Percentiles rank a stretch among this genome's conserved stretches.
Conservation (phyloP, 2,329 filamentous ascomycete species). For the Ascochyta koolunga region DNA sequence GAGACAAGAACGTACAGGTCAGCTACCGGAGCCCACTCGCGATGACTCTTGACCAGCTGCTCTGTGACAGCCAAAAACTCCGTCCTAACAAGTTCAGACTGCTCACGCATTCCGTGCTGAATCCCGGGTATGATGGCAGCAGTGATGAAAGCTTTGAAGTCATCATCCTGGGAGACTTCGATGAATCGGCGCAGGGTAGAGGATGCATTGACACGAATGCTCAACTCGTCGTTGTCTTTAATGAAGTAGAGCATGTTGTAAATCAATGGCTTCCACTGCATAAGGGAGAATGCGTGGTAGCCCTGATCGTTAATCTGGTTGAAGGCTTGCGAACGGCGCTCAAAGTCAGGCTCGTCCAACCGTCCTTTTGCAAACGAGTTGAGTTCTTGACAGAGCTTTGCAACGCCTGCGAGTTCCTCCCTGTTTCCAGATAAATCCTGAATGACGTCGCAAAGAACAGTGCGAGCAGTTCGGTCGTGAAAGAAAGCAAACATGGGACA, state of each 20-base stretch:
- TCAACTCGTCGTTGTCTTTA: conserved; percentile 84
- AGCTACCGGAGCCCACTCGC: conserved; percentile 71
- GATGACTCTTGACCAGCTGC: conserved; percentile 73
- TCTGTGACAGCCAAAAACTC: conserved; percentile 84
- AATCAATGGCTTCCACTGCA: conserved; percentile 85
- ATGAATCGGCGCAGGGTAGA: conserved; percentile 81
- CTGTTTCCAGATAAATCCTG: conserved; percentile 71
- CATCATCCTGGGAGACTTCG: conserved; percentile 57
- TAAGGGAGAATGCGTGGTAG: conserved; percentile 65
- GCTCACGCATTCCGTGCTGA: conserved; percentile 75
- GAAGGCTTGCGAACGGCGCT: conserved; percentile 79
- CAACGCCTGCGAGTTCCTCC: conserved; percentile 64
- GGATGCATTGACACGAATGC: conserved; percentile 82
- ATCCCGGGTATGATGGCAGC: conserved; percentile 75
- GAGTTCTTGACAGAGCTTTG: conserved; percentile 74
- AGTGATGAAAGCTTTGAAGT: conserved; percentile 65
- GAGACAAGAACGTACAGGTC: conserved; percentile 76
- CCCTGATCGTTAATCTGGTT: conserved; percentile 69
- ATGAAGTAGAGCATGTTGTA: conserved; percentile 91
- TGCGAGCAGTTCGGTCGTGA: conserved; percentile 77
- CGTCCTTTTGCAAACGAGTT: conserved; percentile 77
- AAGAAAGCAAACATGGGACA: conserved; percentile 89
- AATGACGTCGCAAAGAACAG: conserved; percentile 75
- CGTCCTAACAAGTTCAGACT: conserved; percentile 81
- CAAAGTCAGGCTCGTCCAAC: conserved; percentile 88